Conservation (phyloP, 1,284 basidiomycete genomes). For the Flammula alnicola region DNA sequence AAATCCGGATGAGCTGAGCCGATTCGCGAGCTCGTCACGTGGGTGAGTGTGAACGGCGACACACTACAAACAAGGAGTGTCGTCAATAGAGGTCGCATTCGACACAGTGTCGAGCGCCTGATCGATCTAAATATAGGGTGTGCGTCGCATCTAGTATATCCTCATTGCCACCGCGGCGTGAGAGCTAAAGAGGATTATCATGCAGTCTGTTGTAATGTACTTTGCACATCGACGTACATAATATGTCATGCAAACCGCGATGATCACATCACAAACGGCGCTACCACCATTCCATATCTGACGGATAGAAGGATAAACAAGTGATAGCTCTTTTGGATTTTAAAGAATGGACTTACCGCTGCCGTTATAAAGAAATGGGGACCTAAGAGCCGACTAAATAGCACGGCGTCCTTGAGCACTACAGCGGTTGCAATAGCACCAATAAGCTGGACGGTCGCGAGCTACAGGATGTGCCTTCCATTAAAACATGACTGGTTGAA, state of each 20-base stretch:
- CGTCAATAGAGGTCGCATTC: too few relatives aligned
- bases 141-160: too few relatives aligned
- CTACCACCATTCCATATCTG: constrained; percentile 29
- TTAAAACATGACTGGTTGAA: not conserved
- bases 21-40: too few relatives aligned
- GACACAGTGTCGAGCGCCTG: too few relatives aligned
- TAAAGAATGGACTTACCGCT: constrained; percentile 8
- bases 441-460: constrained; percentile 19
- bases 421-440: constrained; percentile 19
- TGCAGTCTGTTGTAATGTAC: too few relatives aligned
- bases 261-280: constrained; percentile 26
- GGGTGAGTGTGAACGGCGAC: too few relatives aligned
- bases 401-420: constrained; percentile 9
- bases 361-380: constrained; percentile 13
- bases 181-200: constrained; percentile 2
- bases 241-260: constrained; percentile 29
- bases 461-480: constrained; percentile 6
- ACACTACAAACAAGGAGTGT: too few relatives aligned
- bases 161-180: constrained; percentile 5
- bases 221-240: constrained; percentile 18
- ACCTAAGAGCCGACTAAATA: constrained; percentile 10
- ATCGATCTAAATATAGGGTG: too few relatives aligned
- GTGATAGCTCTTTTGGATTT: too few relatives aligned
- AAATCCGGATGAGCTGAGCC: too few relatives aligned
- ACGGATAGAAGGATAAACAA: not conserved